These are phyloP conservation scores for Eutrema heterophyllum DNA, from an alignment of 345 rosid species.

Conservation along the genomic window DNA sequence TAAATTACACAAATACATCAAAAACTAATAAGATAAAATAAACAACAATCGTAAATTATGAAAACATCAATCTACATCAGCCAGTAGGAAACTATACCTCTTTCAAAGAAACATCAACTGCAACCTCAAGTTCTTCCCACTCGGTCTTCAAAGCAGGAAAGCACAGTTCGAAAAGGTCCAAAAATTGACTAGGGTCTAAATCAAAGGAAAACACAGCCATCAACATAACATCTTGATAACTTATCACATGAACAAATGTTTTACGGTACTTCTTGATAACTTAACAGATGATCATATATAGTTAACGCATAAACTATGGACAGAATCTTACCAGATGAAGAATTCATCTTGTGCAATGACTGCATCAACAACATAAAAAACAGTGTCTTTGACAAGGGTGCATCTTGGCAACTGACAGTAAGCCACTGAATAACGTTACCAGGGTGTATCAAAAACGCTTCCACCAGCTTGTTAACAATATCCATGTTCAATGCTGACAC, in stretches of 20 bases:
- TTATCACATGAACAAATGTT: not conserved
- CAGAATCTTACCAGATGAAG: conserved; percentile 29
- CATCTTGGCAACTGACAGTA: conserved; percentile 42
- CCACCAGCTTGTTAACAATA: conserved; percentile 57
- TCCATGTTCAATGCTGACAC: conserved; percentile 50
- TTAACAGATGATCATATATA: not conserved
- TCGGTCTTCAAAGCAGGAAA: conserved; percentile 64
- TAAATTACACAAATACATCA: not conserved
- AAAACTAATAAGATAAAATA: not conserved
- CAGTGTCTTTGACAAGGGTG: conserved; percentile 54
- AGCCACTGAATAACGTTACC: conserved; percentile 55
- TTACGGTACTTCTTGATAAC: not conserved
- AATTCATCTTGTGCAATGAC: conserved; percentile 36
- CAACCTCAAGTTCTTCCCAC: conserved; percentile 52
- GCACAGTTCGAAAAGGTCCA: conserved; percentile 59
- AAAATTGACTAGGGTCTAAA: conserved; percentile 41
- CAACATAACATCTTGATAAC: not conserved
- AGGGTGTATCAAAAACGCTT: conserved; percentile 42
- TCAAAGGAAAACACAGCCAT: conserved; percentile 25
- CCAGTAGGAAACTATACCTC: conserved; percentile 45
- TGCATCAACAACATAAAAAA: conserved; percentile 69
- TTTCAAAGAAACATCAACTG: conserved; percentile 32
- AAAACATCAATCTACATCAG: conserved; percentile 10
- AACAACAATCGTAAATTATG: not conserved
- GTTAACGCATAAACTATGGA: not conserved